Evolutionary conservation across 208 protist genomes (phyloP).

Genomic region (Trypanosoma grayi): DNA sequence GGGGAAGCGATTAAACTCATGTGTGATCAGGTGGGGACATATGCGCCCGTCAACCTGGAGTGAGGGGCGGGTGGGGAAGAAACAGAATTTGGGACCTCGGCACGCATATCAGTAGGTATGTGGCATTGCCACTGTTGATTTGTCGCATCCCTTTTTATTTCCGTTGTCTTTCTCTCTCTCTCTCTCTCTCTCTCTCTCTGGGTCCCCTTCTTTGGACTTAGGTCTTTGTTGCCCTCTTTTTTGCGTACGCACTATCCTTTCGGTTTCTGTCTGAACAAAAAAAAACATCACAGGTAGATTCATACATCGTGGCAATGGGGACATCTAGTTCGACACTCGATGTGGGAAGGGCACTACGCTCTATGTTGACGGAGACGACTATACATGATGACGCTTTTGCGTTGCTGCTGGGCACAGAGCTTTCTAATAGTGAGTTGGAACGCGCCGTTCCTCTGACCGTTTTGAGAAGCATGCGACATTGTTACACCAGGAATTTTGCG

Average conservation of each 20-base stretch:
- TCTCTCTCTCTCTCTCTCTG: not conserved
- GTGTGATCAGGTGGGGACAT: not conserved
- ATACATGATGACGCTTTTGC: constrained; percentile 29
- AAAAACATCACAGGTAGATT: not conserved
- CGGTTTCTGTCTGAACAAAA: not conserved
- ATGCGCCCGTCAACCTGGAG: not conserved
- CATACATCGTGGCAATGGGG: constrained; percentile 41
- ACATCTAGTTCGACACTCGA: constrained; percentile 61
- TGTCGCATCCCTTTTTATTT: not conserved
- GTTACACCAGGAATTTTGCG: constrained; percentile 81
- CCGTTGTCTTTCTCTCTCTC: not conserved
- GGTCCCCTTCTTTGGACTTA: not conserved
- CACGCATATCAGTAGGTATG: no score
- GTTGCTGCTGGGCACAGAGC: constrained; percentile 31
- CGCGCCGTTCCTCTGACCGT: constrained; percentile 44
- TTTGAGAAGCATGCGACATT: constrained; percentile 72
- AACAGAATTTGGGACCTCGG: no score
- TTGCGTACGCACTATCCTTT: no score
- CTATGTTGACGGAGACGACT: constrained; percentile 28
- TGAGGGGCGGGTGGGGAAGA: no score
- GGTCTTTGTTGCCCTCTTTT: not conserved
- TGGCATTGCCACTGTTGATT: no score
- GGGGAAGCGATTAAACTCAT: constrained; percentile 6
- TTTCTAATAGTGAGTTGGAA: constrained; percentile 47
- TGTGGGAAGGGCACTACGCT: constrained; percentile 38